Conservation (phyloP, 164 flowering plant species). For the grape (Vitis vinifera) region ASM3070453v1 NC_081806.1:4599501-4600000, state of each 20-base stretch:
- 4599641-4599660: background rate
- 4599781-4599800: slow-evolving; percentile 53
- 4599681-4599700: background rate
- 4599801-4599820: slow-evolving; percentile 46
- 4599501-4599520: slow-evolving; percentile 12
- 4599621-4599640: slow-evolving; percentile 2
- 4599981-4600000: slow-evolving; percentile 44
- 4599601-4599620: slow-evolving; percentile 30
- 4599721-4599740: slow-evolving; percentile 22
- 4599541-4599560: slow-evolving; percentile 24
- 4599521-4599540: slow-evolving; percentile 5
- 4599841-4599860: slow-evolving; percentile 56
- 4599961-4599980: slow-evolving; percentile 59
- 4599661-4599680: background rate
- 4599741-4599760: slow-evolving; percentile 31
- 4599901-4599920: slow-evolving; percentile 45
- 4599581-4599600: slow-evolving; percentile 15
- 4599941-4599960: slow-evolving; percentile 44
- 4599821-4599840: slow-evolving; percentile 46
- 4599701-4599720: background rate
- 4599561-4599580: slow-evolving; percentile 17
- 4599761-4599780: slow-evolving; percentile 44
- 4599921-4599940: slow-evolving; percentile 50
- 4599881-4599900: slow-evolving; percentile 48
- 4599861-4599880: slow-evolving; percentile 56